These are phyloP conservation scores for Lophiostoma macrostomum DNA, from an alignment of 495 filamentous ascomycete genomes.

Conservation along the genomic window DNA sequence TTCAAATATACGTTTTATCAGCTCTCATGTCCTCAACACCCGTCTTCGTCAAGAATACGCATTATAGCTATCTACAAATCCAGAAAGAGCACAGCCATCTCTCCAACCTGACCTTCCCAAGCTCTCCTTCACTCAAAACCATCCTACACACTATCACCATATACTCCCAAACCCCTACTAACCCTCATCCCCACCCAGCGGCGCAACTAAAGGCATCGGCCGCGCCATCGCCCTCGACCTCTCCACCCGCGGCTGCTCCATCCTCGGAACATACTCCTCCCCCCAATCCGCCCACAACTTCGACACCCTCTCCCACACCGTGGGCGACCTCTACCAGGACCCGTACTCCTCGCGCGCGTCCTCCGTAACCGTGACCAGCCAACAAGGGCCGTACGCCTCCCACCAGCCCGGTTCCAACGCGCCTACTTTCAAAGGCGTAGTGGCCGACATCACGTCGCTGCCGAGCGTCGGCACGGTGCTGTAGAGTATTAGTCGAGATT, in stretches of 20 bases:
- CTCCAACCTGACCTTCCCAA: background rate
- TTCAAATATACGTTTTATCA: too few relatives aligned
- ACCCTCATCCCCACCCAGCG: slow-evolving; percentile 16
- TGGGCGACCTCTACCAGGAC: slow-evolving; percentile 22
- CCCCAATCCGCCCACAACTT: slow-evolving; percentile 30
- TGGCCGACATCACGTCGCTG: slow-evolving; percentile 30
- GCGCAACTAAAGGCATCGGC: slow-evolving; percentile 36
- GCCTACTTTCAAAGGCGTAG: slow-evolving; percentile 27
- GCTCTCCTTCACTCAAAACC: background rate
- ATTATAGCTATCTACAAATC: too few relatives aligned
- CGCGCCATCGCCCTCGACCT: slow-evolving; percentile 34
- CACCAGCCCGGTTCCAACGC: background rate
- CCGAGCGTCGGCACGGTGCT: slow-evolving; percentile 5
- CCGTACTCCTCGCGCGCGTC: background rate
- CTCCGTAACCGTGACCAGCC: background rate
- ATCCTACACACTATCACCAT: background rate
- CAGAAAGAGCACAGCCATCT: too few relatives aligned
- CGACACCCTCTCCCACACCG: slow-evolving; percentile 31
- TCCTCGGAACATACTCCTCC: slow-evolving; percentile 34
- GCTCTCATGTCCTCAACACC: too few relatives aligned
- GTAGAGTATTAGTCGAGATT: slow-evolving; percentile 8
- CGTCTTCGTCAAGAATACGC: too few relatives aligned
- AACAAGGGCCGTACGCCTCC: too few relatives aligned
- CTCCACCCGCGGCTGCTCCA: slow-evolving; percentile 26
- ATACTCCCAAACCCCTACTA: background rate